These are phyloP conservation scores for Colletotrichum sojae DNA, from an alignment of 2,329 filamentous ascomycete species.

Conservation along the genomic window DNA sequence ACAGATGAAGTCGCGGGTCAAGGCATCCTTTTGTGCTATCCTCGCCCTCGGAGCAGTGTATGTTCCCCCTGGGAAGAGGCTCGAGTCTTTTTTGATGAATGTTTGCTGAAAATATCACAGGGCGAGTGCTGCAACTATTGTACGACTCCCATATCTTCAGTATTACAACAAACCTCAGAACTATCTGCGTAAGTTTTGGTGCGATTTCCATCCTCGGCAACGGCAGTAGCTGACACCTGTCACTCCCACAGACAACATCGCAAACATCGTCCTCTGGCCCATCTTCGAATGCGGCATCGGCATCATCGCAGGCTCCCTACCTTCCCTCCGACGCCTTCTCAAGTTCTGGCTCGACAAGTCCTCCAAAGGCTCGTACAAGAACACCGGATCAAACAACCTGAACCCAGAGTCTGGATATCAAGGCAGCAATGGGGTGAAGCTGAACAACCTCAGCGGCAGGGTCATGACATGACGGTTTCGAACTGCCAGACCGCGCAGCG, in stretches of 20 bases:
- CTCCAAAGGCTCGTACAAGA: not conserved
- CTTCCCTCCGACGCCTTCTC: slow-evolving; percentile 9
- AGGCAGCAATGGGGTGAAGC: not conserved
- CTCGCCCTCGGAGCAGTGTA: not conserved
- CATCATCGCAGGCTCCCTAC: slow-evolving; percentile 1
- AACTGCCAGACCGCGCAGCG: not conserved
- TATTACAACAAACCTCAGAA: not conserved
- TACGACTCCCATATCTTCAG: not conserved
- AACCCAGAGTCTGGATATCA: not conserved
- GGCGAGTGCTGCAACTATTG: slow-evolving; percentile 2
- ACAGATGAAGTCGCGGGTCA: slow-evolving; percentile 6
- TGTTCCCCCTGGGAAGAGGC: not conserved
- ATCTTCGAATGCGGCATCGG: slow-evolving; percentile 1
- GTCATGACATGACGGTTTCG: not conserved
- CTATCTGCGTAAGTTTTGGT: not conserved
- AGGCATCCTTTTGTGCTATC: not conserved
- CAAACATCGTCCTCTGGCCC: not conserved
- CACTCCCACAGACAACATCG: not conserved
- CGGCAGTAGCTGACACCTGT: not conserved
- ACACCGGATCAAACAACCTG: fast-evolving
- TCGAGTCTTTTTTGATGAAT: no score
- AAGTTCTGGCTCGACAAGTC: slow-evolving; percentile 22
- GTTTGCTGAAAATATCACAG: not conserved
- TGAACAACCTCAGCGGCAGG: slow-evolving; percentile 1
- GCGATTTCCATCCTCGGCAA: not conserved